Evolutionary conservation across 2,329 filamentous ascomycete genomes (phyloP).

Genomic region (Alternaria gaisen): DNA sequence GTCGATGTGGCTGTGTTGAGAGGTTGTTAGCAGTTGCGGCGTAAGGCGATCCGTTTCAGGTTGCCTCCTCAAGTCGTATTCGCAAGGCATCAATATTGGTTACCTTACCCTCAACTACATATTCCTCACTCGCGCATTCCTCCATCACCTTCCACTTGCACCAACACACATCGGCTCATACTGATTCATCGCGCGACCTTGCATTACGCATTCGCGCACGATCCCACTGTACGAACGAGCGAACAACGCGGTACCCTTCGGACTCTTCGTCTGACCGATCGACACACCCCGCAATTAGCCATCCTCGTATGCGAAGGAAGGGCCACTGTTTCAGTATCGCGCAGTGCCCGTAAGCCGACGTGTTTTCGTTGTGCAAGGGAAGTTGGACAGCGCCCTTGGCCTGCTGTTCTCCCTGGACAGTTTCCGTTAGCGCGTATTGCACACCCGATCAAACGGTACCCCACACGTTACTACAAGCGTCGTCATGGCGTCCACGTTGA

Average conservation of each 20-base stretch:
- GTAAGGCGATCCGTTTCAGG: constrained; percentile 18
- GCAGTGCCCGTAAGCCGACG: not conserved
- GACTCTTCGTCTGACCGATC: constrained; percentile 1
- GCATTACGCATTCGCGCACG: not conserved
- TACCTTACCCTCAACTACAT: constrained; percentile 6
- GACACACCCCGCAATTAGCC: not conserved
- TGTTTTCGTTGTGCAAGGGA: not conserved
- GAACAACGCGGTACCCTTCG: not conserved
- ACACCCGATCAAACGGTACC: not conserved
- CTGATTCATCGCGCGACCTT: not conserved
- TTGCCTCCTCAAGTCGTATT: constrained; percentile 13
- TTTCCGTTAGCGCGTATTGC: constrained; percentile 2
- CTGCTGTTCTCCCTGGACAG: constrained; percentile 3
- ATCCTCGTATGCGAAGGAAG: not conserved
- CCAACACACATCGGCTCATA: not conserved
- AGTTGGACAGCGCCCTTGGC: not conserved
- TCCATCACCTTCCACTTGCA: constrained; percentile 2
- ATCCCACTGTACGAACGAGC: not conserved
- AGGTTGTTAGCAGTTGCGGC: constrained; percentile 11
- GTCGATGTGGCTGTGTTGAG: constrained; percentile 17
- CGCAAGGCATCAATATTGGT: constrained; percentile 24
- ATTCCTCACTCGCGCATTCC: not conserved
- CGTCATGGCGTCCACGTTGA: not conserved
- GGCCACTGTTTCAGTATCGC: not conserved
- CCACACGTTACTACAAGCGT: not conserved